Conservation (phyloP, 441 rosid species). For the Jatropha podagrica region DNA sequence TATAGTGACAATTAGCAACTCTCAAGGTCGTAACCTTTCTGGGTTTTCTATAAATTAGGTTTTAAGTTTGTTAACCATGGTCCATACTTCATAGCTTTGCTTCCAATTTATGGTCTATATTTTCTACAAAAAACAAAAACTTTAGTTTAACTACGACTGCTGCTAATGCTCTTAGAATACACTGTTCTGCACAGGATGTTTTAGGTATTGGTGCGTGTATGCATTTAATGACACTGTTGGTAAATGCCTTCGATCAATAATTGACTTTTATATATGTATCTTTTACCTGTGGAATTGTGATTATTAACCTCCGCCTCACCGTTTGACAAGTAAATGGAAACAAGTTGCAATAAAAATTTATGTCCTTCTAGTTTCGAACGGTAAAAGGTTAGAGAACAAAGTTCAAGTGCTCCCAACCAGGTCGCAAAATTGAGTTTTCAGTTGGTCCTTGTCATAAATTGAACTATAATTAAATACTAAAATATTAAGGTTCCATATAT, state of each 20-base stretch:
- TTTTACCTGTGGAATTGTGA: not conserved
- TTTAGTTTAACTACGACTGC: not conserved
- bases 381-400: not conserved
- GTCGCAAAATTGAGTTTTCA: not conserved
- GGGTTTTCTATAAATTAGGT: not conserved
- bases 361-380: not conserved
- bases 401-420: not conserved
- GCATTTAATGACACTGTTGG: conserved; percentile 13
- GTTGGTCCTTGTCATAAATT: not conserved
- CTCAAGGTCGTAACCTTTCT: conserved; percentile 8
- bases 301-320: conserved; percentile 8
- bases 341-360: not conserved
- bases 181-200: not conserved
- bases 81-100: not conserved
- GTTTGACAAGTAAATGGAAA: not conserved
- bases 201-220: conserved; percentile 15
- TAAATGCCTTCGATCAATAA: not conserved
- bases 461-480: not conserved
- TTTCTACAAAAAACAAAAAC: too few relatives aligned
- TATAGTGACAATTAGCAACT: not conserved
- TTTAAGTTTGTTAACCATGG: conserved; percentile 1
- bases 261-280: not conserved
- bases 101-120: not conserved
- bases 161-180: not conserved
- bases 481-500: not conserved